phyloP scores from a whole-genome alignment of 345 rosid genomes.

The Lumnitzera racemosa region DNA sequence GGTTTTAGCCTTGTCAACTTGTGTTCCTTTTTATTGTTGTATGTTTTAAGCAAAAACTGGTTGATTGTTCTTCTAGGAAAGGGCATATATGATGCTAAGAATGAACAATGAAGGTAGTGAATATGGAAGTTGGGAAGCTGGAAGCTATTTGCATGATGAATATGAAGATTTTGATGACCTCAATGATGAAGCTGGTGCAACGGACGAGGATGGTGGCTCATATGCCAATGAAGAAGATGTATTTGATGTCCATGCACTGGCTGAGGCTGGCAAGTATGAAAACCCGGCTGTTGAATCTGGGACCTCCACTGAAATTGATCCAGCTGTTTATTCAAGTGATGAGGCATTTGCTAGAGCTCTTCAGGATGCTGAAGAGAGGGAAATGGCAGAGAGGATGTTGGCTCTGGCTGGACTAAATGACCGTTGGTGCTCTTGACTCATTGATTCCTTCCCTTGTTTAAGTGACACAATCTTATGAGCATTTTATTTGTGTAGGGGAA shows the following conservation, averaged over 20 bases:
- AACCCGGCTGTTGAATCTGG: constrained; percentile 23
- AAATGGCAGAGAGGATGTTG: constrained; percentile 69
- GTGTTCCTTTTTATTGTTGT: too few relatives aligned
- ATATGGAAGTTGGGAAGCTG: constrained; percentile 84
- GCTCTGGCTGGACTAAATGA: constrained; percentile 67
- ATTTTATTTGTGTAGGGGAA: too few relatives aligned
- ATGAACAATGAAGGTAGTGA: constrained; percentile 61
- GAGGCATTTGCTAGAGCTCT: constrained; percentile 92
- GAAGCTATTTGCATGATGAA: constrained; percentile 48
- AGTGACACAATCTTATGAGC: not conserved
- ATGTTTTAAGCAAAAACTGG: too few relatives aligned
- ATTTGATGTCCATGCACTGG: constrained; percentile 45
- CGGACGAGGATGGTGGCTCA: constrained; percentile 10
- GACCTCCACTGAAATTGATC: constrained; percentile 16
- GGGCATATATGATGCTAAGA: constrained; percentile 88
- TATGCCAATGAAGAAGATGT: constrained; percentile 47
- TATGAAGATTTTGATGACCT: constrained; percentile 66
- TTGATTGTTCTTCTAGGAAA: constrained; percentile 34
- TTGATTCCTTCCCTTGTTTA: not conserved
- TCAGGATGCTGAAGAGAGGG: constrained; percentile 92
- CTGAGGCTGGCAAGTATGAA: constrained; percentile 26
- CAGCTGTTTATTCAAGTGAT: constrained; percentile 55
- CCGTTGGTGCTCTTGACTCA: constrained; percentile 27
- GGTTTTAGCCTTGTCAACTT: too few relatives aligned
- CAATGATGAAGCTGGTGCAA: constrained; percentile 9